phyloP scores from a whole-genome alignment of 306 rosid species.

The Pachyrhizus erosus region DNA sequence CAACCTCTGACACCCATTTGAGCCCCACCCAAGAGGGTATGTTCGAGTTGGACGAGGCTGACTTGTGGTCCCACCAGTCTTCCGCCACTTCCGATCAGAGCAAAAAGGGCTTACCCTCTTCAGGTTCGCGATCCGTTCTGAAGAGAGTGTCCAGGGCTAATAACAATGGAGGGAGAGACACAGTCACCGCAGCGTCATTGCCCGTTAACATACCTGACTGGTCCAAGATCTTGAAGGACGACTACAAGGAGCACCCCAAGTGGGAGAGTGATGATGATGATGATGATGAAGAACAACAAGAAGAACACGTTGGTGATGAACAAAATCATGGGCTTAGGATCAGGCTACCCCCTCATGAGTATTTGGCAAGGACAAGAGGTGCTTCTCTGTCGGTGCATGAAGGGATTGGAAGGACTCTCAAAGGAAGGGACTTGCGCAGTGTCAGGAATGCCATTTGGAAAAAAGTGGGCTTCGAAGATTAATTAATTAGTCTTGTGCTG shows the following conservation, averaged over 20 bases:
- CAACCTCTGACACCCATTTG: constrained; percentile 36
- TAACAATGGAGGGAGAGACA: neutral
- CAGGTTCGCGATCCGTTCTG: constrained; percentile 44
- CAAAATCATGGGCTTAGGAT: neutral
- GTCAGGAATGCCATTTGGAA: constrained; percentile 96
- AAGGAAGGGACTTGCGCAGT: constrained; percentile 83
- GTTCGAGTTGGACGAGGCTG: constrained; percentile 72
- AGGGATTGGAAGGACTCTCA: constrained; percentile 92
- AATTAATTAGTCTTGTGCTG: neutral
- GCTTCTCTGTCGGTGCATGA: constrained; percentile 88
- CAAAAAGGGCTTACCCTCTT: constrained; percentile 12
- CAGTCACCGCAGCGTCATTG: constrained; percentile 52
- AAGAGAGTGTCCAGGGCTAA: constrained; percentile 46
- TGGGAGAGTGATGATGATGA: constrained; percentile 42
- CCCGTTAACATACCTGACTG: constrained; percentile 88
- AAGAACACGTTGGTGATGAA: neutral
- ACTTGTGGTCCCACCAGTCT: constrained; percentile 48
- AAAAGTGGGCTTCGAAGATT: constrained; percentile 83
- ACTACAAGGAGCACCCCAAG: constrained; percentile 49
- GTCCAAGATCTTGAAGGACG: constrained; percentile 78
- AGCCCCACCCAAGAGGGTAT: constrained; percentile 26
- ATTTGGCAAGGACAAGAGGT: constrained; percentile 80
- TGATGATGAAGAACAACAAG: constrained; percentile 25
- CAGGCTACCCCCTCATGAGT: constrained; percentile 83
- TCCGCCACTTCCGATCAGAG: neutral